Percentiles rank a stretch among this genome's conserved stretches.
Evolutionary conservation across 2,329 filamentous ascomycete genomes (phyloP).

Genomic region (Penicillium sp.): DNA sequence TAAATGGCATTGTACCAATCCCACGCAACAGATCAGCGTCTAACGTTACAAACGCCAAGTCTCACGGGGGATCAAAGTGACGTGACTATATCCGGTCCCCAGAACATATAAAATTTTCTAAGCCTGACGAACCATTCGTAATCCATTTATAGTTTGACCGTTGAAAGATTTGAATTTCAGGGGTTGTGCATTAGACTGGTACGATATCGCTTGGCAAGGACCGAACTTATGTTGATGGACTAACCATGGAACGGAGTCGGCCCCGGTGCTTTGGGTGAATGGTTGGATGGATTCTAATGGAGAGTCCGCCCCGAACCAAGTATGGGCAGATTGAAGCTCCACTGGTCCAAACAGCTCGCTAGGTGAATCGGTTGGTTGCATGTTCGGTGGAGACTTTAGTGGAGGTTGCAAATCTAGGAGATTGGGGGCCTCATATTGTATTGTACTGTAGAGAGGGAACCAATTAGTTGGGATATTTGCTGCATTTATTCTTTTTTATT

Average conservation of each 20-base stretch:
- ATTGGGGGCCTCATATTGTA: not conserved
- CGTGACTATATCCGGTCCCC: not conserved
- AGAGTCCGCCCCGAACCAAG: not conserved
- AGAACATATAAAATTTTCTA: not conserved
- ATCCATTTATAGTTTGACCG: not conserved
- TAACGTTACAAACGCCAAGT: conserved; percentile 15
- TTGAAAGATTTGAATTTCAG: conserved; percentile 1
- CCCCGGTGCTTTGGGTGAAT: not conserved
- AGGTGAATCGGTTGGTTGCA: not conserved
- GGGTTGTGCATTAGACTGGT: not conserved
- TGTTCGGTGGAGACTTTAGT: conserved; percentile 6
- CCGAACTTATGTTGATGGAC: not conserved
- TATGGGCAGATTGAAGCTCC: conserved; percentile 6
- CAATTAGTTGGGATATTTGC: not conserved
- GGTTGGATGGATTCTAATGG: conserved; percentile 19
- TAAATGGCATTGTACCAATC: conserved; percentile 10
- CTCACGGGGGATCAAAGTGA: conserved; percentile 3
- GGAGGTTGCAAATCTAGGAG: conserved; percentile 1
- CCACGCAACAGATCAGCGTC: conserved; percentile 7
- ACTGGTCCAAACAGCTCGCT: conserved; percentile 13
- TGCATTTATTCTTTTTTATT: not conserved
- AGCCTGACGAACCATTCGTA: not conserved
- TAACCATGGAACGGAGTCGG: conserved; percentile 8
- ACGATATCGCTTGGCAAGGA: not conserved
- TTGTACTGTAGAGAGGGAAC: not conserved